These are phyloP conservation scores for Phytopythium cucurbitacearum DNA, from an alignment of 352 stramenopile species.

Conservation along the genomic window DNA sequence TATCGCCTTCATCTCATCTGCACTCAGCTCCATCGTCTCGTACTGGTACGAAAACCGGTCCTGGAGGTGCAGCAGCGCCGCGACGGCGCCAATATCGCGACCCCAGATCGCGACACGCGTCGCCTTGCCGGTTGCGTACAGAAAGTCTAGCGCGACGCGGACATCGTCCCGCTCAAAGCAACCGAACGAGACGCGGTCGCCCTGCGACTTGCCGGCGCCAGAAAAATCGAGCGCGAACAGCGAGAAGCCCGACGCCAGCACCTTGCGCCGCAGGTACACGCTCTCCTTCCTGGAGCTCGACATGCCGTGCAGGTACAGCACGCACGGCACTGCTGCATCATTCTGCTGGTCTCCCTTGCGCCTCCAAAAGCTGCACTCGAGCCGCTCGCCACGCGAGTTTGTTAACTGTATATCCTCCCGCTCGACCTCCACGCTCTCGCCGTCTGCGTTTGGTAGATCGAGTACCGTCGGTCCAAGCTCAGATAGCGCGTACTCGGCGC, in stretches of 20 bases:
- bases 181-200: slow-evolving; percentile 63
- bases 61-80: slow-evolving; percentile 50
- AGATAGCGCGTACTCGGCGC: slow-evolving; percentile 46
- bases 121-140: slow-evolving; percentile 56
- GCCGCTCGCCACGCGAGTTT: slow-evolving; percentile 42
- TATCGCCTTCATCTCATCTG: slow-evolving; percentile 27
- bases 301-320: slow-evolving; percentile 78
- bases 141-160: slow-evolving; percentile 46
- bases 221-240: slow-evolving; percentile 73
- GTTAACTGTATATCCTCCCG: slow-evolving; percentile 59
- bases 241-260: slow-evolving; percentile 60
- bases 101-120: slow-evolving; percentile 63
- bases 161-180: slow-evolving; percentile 70
- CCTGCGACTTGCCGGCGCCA: slow-evolving; percentile 58
- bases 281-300: slow-evolving; percentile 76
- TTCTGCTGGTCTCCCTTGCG: slow-evolving; percentile 4
- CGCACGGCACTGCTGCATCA: slow-evolving; percentile 29
- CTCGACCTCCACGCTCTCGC: background rate
- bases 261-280: slow-evolving; percentile 49
- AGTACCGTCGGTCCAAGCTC: slow-evolving; percentile 35
- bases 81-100: slow-evolving; percentile 51
- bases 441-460: background rate
- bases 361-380: slow-evolving; percentile 76
- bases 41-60: slow-evolving; percentile 37
- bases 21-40: slow-evolving; percentile 38